These are phyloP conservation scores for Globisporangium parvum DNA, from an alignment of 352 stramenopile species.

Conservation along the genomic window DNA sequence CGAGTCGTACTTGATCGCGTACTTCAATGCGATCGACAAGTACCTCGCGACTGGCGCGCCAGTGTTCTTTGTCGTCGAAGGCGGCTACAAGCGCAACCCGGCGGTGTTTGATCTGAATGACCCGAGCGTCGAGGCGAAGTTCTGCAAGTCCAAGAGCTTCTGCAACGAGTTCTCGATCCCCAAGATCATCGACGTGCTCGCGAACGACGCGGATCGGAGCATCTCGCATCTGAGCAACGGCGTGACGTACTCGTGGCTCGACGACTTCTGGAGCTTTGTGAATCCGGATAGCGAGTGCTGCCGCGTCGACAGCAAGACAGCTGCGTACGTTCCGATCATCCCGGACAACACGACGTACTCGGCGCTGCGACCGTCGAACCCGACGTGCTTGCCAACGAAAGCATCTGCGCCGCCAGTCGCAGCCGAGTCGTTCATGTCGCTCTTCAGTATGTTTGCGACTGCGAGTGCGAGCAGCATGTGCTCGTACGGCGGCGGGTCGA, in stretches of 20 bases:
- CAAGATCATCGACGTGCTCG: conserved; percentile 46
- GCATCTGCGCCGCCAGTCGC: conserved; percentile 32
- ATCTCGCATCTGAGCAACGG: conserved; percentile 43
- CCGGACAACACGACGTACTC: conserved; percentile 29
- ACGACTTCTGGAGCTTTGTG: conserved; percentile 72
- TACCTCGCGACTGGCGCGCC: conserved; percentile 37
- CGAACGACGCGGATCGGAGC: conserved; percentile 23
- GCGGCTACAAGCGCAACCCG: conserved; percentile 44
- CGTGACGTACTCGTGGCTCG: conserved; percentile 61
- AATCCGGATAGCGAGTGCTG: conserved; percentile 61
- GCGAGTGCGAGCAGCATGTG: conserved; percentile 40
- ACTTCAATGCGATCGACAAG: conserved; percentile 41
- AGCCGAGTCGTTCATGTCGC: conserved; percentile 51
- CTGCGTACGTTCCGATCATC: conserved; percentile 34
- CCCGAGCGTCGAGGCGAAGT: conserved; percentile 25
- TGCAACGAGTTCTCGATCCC: conserved; percentile 52
- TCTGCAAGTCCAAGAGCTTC: conserved; percentile 59
- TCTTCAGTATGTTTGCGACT: conserved; percentile 64
- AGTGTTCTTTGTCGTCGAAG: conserved; percentile 73
- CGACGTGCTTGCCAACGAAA: conserved; percentile 35
- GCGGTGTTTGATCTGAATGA: conserved; percentile 30
- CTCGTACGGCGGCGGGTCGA: conserved; percentile 50
- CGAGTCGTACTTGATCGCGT: conserved; percentile 50
- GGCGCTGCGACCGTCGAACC: conserved; percentile 10
- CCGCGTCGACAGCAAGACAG: conserved; percentile 31